Evolutionary conservation across 169 alveolate genomes (phyloP).

Genomic region (Fabrea salina): DNA sequence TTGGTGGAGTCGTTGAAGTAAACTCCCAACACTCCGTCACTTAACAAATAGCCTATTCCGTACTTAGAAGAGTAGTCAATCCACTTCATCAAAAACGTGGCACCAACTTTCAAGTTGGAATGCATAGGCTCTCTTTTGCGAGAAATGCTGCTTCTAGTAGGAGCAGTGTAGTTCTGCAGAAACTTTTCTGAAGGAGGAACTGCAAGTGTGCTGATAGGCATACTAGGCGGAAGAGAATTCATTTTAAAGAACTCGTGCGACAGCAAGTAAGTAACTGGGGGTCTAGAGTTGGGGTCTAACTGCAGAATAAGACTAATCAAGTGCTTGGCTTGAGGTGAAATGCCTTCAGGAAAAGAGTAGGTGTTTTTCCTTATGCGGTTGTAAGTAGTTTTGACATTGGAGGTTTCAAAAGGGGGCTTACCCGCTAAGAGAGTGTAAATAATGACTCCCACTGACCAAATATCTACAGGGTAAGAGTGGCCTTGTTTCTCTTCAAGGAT

Average conservation of each 20-base stretch:
- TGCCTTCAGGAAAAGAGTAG: conserved; percentile 74
- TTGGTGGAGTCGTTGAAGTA: conserved; percentile 83
- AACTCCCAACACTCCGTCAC: conserved; percentile 75
- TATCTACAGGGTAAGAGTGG: conserved; percentile 76
- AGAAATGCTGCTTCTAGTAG: background rate
- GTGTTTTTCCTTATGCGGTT: conserved; percentile 74
- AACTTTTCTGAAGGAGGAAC: background rate
- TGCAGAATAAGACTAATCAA: conserved; percentile 73
- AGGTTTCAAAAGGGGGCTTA: conserved; percentile 81
- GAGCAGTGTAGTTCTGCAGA: too few relatives aligned
- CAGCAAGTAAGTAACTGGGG: too few relatives aligned
- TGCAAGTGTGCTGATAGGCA: background rate
- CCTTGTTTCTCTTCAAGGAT: conserved; percentile 66
- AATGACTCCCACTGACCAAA: conserved; percentile 86
- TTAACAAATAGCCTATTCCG: conserved; percentile 81
- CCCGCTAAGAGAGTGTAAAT: conserved; percentile 80
- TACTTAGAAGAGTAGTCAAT: conserved; percentile 81
- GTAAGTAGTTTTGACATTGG: conserved; percentile 80
- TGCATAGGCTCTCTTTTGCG: too few relatives aligned
- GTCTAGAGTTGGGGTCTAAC: conserved; percentile 77
- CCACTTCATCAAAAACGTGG: conserved; percentile 83
- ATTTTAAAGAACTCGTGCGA: background rate
- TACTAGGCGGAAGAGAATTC: background rate
- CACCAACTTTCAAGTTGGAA: too few relatives aligned
- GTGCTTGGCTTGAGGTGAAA: conserved; percentile 60